These are phyloP conservation scores for Ganoderma multipileum DNA, from an alignment of 1,284 basidiomycete genomes.

Conservation along the genomic window DNA sequence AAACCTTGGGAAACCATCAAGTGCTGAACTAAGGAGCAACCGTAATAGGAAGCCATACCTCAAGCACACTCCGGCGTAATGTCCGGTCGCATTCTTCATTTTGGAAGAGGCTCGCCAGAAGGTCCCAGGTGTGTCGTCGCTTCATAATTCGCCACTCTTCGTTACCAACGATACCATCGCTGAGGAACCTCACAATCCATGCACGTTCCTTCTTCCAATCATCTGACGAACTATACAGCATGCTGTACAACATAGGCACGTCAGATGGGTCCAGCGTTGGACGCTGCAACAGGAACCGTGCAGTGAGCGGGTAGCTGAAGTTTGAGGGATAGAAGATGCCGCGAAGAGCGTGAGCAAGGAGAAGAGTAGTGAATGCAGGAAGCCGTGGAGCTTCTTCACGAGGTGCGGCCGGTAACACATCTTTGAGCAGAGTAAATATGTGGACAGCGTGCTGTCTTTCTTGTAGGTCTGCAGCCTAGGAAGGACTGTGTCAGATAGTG, in stretches of 20 bases:
- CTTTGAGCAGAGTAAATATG: conserved; percentile 76
- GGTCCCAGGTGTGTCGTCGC: conserved; percentile 86
- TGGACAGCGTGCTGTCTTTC: conserved; percentile 83
- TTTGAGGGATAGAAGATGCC: conserved; percentile 81
- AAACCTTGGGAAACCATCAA: conserved; percentile 51
- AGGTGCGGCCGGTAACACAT: conserved; percentile 53
- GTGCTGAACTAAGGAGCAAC: conserved; percentile 15
- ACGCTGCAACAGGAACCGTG: conserved; percentile 86
- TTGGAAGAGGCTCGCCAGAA: conserved; percentile 84
- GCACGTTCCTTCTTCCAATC: conserved; percentile 84
- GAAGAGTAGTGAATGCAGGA: conserved; percentile 80
- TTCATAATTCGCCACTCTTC: conserved; percentile 86
- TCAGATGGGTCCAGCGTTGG: conserved; percentile 77
- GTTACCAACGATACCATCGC: conserved; percentile 77
- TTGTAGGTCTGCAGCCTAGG: conserved; percentile 73
- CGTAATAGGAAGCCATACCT: conserved; percentile 51
- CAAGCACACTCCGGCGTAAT: conserved; percentile 67
- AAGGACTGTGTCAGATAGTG: conserved; percentile 4
- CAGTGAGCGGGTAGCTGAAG: conserved; percentile 82
- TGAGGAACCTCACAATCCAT: conserved; percentile 89
- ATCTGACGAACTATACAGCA: conserved; percentile 82
- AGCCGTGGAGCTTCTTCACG: conserved; percentile 54
- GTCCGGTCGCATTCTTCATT: conserved; percentile 59
- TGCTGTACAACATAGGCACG: conserved; percentile 85
- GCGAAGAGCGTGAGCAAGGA: conserved; percentile 82